Evolutionary conservation across 805 yeast genomes (phyloP), one percentile per base, ranked within the genome.

Genomic region (Candida glaebosa): DNA sequence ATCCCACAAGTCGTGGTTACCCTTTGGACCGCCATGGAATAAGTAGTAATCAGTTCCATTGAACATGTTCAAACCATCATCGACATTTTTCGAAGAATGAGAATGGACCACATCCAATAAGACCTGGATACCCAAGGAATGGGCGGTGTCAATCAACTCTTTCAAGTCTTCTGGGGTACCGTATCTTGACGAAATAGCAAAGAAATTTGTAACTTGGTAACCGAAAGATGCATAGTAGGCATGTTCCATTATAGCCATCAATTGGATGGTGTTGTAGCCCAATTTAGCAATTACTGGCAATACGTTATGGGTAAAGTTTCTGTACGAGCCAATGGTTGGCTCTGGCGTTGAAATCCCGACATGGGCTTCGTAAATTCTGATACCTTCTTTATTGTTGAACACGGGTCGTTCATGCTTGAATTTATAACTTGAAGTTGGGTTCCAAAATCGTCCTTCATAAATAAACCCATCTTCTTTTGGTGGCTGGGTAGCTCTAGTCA

Each of bases 201-300:
- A 91, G 60, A 91, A 93, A 45, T 84, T 86, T 17, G 98, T 90
- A 19, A 91, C 82, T 63, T 91, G 99, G 61, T 91, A 91, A n/a
- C 99, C 99, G 60, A 91, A 91, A 2, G 96, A 87, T 1, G 97
- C 99, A 61, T 91, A 91, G 60, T 91, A 91, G 1, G 99, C 98
- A 61, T 91, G 99, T 64, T 91, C 99, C 99, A 91, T 91, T 34
- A 91, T 77, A 0, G 99, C 97, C 99, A 91, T 91, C 57, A 91
- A 73, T 65, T 91, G 99, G 53, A 91, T 84, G 3, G 96, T 82
- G 61, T 93, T 88, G 63, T 91, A 91, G 28, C 97, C 97, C 45
- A 90, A 73, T 47, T 83, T 78, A 51, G 80, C 81, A 51, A 91
- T 87, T 34, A 83, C 73, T n/a, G 98, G 98, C 47, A 91, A 74